phyloP scores from a whole-genome alignment of 306 rosid genomes.

The Arachis hypogaea region DNA sequence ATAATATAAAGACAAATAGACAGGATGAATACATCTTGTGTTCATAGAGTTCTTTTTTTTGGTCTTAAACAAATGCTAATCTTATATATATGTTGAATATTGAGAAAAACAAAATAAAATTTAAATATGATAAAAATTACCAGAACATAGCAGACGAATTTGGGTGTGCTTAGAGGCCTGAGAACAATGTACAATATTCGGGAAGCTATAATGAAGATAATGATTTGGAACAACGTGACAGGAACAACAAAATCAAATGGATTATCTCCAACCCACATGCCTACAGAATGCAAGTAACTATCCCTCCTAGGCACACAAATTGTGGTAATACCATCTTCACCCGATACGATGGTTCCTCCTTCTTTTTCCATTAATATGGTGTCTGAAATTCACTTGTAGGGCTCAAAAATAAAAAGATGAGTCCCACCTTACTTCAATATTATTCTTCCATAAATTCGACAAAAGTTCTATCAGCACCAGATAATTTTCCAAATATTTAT shows the following conservation, averaged over 20 bases:
- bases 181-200: slow-evolving; percentile 38
- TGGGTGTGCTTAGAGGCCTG: slow-evolving; percentile 56
- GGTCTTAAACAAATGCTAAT: no score
- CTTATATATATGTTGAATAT: no score
- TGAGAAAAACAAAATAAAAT: background rate
- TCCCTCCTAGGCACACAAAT: slow-evolving; percentile 24
- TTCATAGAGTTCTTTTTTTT: no score
- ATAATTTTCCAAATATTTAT: no score
- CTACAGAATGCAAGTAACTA: slow-evolving; percentile 36
- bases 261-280: slow-evolving; percentile 48
- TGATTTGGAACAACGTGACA: slow-evolving; percentile 39
- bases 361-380: background rate
- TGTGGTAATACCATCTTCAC: background rate
- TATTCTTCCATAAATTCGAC: no score
- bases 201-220: background rate
- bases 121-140: slow-evolving; percentile 27
- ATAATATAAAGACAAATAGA: no score
- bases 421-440: no score
- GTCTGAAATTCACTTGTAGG: no score
- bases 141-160: slow-evolving; percentile 48
- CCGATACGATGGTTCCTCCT: background rate
- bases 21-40: no score
- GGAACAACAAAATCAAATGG: slow-evolving; percentile 49
- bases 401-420: no score
- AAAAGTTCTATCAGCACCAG: no score